Evolutionary conservation across 106 monocot species (phyloP).

Genomic region (Cymbidium sinense): DNA sequence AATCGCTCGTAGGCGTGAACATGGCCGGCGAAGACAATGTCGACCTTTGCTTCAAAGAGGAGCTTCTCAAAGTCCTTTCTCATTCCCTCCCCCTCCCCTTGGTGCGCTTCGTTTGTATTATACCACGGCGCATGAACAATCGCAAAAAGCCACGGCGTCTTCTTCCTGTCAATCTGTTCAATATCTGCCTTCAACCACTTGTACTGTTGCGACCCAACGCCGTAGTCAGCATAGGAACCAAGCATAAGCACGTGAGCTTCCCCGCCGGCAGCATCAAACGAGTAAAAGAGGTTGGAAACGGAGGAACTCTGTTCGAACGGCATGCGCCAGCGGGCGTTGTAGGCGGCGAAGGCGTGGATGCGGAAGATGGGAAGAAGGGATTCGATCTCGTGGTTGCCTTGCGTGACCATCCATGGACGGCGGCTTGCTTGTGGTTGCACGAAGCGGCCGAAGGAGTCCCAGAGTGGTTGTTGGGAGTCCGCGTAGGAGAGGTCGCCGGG

Average conservation of each 20-base stretch:
- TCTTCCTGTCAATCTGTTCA: conserved; percentile 35
- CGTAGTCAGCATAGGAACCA: conserved; percentile 62
- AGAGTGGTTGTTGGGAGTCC: conserved; percentile 57
- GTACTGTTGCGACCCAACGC: conserved; percentile 27
- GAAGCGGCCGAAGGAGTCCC: conserved; percentile 80
- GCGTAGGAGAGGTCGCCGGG: conserved; percentile 93
- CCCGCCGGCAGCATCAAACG: conserved; percentile 63
- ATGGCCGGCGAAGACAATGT: conserved; percentile 68
- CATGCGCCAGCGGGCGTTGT: conserved; percentile 77
- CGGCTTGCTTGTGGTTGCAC: conserved; percentile 43
- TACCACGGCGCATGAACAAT: conserved; percentile 90
- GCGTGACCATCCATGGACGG: conserved; percentile 86
- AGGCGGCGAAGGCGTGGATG: conserved; percentile 37
- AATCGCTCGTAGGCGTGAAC: conserved; percentile 90
- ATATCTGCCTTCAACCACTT: conserved; percentile 62
- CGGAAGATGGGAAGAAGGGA: conserved; percentile 16
- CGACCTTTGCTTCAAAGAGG: conserved; percentile 50
- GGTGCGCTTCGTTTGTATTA: conserved; percentile 71
- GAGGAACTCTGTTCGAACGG: conserved; percentile 54
- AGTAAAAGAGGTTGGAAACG: conserved; percentile 68
- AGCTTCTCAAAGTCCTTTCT: conserved; percentile 54
- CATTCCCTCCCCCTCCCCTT: conserved; percentile 83
- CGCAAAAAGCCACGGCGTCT: conserved; percentile 65
- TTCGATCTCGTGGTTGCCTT: conserved; percentile 91
- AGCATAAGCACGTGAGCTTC: conserved; percentile 76